Conservation (phyloP, 2,329 filamentous ascomycete species). For the Cladosporium halotolerans region DNA sequence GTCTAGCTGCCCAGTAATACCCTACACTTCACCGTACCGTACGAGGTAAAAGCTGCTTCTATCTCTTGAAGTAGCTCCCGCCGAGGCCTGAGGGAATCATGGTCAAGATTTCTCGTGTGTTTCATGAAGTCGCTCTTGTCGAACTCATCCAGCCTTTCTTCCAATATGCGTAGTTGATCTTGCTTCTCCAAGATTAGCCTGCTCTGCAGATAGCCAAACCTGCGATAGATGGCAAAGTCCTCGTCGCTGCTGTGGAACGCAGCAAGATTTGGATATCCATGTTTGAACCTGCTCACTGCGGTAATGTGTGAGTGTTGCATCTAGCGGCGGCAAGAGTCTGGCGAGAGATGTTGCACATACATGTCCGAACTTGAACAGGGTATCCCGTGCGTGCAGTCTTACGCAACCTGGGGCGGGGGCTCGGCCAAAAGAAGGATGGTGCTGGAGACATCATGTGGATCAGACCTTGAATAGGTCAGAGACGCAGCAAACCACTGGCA, state of each 20-base stretch:
- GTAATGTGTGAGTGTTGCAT: too few relatives aligned
- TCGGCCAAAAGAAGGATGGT: too few relatives aligned
- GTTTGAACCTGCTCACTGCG: constrained; percentile 10
- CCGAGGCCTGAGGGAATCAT: background rate
- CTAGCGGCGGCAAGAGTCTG: too few relatives aligned
- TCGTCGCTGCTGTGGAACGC: constrained; percentile 38
- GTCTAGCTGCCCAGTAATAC: background rate
- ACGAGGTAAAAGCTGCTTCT: constrained; percentile 11
- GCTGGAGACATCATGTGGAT: too few relatives aligned
- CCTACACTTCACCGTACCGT: background rate
- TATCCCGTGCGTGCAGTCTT: too few relatives aligned
- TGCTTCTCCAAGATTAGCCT: constrained; percentile 31
- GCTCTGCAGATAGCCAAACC: constrained; percentile 37
- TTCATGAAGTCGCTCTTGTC: constrained; percentile 13
- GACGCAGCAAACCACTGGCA: too few relatives aligned
- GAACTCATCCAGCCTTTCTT: constrained; percentile 20
- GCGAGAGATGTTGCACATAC: too few relatives aligned
- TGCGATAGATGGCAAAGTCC: constrained; percentile 37
- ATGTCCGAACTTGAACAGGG: too few relatives aligned
- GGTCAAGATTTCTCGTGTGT: background rate
- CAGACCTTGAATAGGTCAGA: too few relatives aligned
- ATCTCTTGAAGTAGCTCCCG: constrained; percentile 8
- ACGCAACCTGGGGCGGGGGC: too few relatives aligned
- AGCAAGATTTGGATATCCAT: constrained; percentile 34
- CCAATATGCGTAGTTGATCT: constrained; percentile 26